Conservation (phyloP, 2,329 filamentous ascomycete genomes). For the Penicillium sp. region DNA sequence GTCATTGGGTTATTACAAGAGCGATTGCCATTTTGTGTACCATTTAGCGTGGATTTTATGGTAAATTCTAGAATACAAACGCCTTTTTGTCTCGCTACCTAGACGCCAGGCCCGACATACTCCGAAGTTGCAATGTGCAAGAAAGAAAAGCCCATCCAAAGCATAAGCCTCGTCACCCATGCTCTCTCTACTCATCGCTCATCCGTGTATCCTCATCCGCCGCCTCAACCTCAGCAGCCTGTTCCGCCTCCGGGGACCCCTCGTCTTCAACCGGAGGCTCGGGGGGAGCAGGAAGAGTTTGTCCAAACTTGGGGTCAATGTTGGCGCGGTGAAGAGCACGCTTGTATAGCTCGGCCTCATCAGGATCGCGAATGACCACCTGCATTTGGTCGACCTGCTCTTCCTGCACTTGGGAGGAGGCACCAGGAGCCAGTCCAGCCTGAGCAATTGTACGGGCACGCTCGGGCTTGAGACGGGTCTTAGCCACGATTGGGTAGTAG, state of each 20-base stretch:
- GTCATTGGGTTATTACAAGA: not conserved
- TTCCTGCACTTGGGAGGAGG: conserved; percentile 44
- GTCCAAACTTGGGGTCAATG: conserved; percentile 50
- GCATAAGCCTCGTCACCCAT: not conserved
- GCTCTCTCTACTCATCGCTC: conserved; percentile 23
- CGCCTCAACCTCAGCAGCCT: conserved; percentile 12
- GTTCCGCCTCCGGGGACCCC: conserved; percentile 15
- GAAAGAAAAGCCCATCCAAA: conserved; percentile 7
- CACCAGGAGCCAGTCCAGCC: conserved; percentile 44
- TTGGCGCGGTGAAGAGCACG: conserved; percentile 50
- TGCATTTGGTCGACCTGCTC: conserved; percentile 59
- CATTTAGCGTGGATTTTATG: not conserved
- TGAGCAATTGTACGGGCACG: conserved; percentile 49
- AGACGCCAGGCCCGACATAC: conserved; percentile 13
- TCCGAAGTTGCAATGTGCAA: conserved; percentile 9
- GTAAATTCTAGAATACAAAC: conserved; percentile 11
- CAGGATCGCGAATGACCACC: conserved; percentile 55
- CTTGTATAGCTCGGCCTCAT: conserved; percentile 54
- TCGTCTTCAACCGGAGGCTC: conserved; percentile 21
- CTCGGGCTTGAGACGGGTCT: conserved; percentile 59
- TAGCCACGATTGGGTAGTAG: conserved; percentile 64
- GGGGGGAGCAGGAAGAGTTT: conserved; percentile 40
- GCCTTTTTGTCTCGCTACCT: conserved; percentile 12
- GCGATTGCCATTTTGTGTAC: not conserved
- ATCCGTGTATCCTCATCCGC: conserved; percentile 30